Evolutionary conservation across 2,329 filamentous ascomycete species (phyloP), one percentile per base, ranked within the genome.

Genomic region (Colletotrichum ledebouriae): DNA sequence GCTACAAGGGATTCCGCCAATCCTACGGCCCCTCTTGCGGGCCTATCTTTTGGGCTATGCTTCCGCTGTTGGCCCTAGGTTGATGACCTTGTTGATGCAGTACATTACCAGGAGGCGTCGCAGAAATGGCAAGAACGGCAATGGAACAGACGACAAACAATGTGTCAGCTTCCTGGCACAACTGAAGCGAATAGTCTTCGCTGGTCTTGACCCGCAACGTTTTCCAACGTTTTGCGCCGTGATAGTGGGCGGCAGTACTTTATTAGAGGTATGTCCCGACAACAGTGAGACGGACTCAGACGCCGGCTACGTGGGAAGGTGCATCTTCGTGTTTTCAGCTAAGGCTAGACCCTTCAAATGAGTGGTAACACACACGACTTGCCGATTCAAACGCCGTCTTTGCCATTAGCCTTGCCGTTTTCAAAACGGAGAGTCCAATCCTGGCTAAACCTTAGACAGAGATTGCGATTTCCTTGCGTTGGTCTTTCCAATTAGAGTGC

Each of bases 151-250:
- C 12, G 49, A 60, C 9, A 53, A 74, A 59, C 64, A 71, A 72
- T 63, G 75, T 73, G 59, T 71, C 72, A 52, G 70, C 67, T 74
- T 78, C 62, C 57, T 73, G 71, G 74, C 72, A 71, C 79, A 76
- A 56, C 74, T 80, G 73, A 75, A 60, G 61, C 78, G 74, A 49
- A 84, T 88, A 64, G 74, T 90, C 39, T 78, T 77, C 46, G 81
- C 82, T 7, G 87, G 86, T 3, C 77, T 90, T 15, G 85, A 87
- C 50, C 78, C 80, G 63, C 84, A 85, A 68, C 82, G 87, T 9
- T 90, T 90, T 73, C 87, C 89, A 49, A 82, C 87, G 4, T 90
- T 90, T 74, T 90, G 88, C 75, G 88, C 87, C 7, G 80, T 83
- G 6, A 77, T 90, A 10, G 84, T 87, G 44, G 89, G 88, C 39